phyloP scores from a whole-genome alignment of 495 filamentous ascomycete species.

The Daldinia caldariorum region DNA sequence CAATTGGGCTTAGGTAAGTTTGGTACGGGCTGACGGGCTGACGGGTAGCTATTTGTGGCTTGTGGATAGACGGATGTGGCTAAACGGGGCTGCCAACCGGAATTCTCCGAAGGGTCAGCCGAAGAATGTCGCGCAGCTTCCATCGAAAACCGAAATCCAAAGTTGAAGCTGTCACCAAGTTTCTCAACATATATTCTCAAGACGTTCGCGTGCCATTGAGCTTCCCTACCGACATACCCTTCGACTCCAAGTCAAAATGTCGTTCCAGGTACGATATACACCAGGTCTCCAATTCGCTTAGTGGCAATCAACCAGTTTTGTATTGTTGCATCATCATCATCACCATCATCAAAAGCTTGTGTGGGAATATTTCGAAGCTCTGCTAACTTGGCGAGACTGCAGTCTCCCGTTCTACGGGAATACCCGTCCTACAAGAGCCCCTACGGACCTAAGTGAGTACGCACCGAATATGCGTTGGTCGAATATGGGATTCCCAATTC shows the following conservation, averaged over 20 bases:
- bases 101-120: conserved; percentile 30
- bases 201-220: conserved; percentile 37
- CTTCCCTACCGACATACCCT: neutral
- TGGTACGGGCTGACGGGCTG: too few relatives aligned
- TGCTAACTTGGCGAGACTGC: conserved; percentile 35
- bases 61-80: neutral
- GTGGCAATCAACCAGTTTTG: neutral
- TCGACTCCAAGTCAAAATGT: conserved; percentile 51
- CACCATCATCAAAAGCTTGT: neutral
- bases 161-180: conserved; percentile 38
- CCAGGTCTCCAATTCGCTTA: neutral
- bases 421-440: conserved; percentile 58
- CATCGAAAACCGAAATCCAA: conserved; percentile 22
- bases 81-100: conserved; percentile 24
- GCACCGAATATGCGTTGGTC: neutral
- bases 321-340: too few relatives aligned
- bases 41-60: neutral
- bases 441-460: conserved; percentile 63
- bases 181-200: conserved; percentile 18
- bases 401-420: conserved; percentile 51
- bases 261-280: conserved; percentile 50
- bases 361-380: neutral
- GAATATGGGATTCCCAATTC: neutral
- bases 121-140: conserved; percentile 46
- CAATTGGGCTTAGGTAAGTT: too few relatives aligned